Evolutionary conservation across 2,329 filamentous ascomycete species (phyloP).

Genomic region (Arachnopeziza araneosa): DNA sequence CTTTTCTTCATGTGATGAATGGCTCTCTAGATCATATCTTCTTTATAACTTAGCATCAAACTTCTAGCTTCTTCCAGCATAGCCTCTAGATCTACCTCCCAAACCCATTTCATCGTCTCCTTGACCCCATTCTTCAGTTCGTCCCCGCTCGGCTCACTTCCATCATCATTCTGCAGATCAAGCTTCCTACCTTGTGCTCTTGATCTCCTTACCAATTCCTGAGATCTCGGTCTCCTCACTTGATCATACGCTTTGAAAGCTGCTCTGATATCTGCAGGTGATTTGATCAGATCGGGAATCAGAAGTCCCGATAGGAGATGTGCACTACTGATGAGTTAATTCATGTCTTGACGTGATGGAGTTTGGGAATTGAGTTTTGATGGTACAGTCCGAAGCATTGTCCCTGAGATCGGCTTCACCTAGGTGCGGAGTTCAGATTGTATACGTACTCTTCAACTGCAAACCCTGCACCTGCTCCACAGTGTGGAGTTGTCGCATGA

Average conservation of each 20-base stretch:
- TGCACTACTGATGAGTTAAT: conserved; percentile 18
- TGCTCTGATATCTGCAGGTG: conserved; percentile 22
- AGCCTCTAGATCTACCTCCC: conserved; percentile 13
- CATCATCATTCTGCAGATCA: conserved; percentile 8
- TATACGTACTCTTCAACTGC: conserved; percentile 44
- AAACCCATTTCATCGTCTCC: conserved; percentile 14
- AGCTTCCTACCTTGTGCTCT: conserved; percentile 29
- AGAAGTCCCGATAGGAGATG: conserved; percentile 49
- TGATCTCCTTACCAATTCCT: conserved; percentile 36
- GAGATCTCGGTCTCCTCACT: conserved; percentile 34
- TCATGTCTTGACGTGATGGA: neutral
- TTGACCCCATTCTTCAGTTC: conserved; percentile 5
- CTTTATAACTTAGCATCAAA: conserved; percentile 1
- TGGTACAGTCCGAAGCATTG: no score
- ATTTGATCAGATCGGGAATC: conserved; percentile 31
- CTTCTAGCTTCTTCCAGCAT: conserved; percentile 9
- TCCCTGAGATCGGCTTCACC: neutral
- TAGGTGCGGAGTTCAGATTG: neutral
- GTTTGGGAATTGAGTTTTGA: no score
- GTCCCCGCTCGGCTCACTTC: conserved; percentile 1
- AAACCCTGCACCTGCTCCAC: conserved; percentile 48
- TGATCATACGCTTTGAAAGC: conserved; percentile 36
- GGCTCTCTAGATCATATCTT: neutral
- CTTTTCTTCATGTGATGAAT: neutral
- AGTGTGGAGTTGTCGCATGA: conserved; percentile 49